Evolutionary conservation across 148 eudicot species (phyloP).

Genomic region (Diospyros kaki): DNA sequence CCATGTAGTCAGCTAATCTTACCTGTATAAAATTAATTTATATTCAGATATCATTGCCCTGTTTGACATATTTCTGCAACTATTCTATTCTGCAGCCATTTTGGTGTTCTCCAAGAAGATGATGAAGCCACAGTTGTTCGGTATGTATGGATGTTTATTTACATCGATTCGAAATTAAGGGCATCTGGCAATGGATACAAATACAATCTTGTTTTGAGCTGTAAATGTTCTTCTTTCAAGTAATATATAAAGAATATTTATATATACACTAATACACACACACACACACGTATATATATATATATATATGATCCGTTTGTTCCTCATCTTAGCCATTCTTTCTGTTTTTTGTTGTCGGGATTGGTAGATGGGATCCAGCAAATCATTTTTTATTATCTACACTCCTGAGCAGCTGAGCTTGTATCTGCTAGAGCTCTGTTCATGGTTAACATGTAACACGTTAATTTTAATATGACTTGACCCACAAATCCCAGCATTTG

Average conservation of each 20-base stretch:
- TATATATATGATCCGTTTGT: background rate
- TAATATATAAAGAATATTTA: background rate
- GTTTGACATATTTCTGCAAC: no score
- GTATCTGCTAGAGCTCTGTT: no score
- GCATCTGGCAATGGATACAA: no score
- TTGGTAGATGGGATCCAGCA: no score
- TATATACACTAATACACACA: background rate
- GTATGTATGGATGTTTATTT: background rate
- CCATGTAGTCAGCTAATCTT: conserved; percentile 27
- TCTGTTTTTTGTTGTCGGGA: no score
- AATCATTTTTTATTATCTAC: no score
- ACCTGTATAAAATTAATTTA: background rate
- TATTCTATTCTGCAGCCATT: conserved; percentile 1
- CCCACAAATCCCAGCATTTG: no score
- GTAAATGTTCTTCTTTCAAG: background rate
- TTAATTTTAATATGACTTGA: no score
- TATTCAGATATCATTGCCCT: no score
- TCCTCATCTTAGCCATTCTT: background rate
- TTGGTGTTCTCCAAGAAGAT: conserved; percentile 28
- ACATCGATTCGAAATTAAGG: no score
- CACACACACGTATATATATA: background rate
- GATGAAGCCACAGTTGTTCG: background rate
- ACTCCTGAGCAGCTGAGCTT: no score
- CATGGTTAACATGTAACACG: no score
- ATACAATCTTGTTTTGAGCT: background rate